Conservation (phyloP, 2,329 filamentous ascomycete genomes). For the Graphium sp. region DNA sequence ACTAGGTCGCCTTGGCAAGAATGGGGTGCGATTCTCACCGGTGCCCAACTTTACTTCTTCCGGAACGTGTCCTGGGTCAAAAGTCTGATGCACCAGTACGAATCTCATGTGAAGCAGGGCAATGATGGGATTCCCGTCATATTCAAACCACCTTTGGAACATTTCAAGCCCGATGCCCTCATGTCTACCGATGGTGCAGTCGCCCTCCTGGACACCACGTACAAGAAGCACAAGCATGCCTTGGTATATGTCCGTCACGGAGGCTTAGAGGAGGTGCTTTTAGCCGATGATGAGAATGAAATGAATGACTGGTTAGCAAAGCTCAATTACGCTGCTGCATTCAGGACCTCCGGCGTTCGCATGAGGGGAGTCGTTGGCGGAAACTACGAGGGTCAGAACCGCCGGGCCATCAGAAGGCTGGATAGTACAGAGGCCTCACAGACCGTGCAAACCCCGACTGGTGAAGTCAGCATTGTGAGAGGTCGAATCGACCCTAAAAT, state of each 20-base stretch:
- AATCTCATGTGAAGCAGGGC: constrained; percentile 62
- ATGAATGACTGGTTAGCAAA: constrained; percentile 95
- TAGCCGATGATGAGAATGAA: constrained; percentile 80
- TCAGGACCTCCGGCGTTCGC: constrained; percentile 77
- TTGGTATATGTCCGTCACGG: constrained; percentile 82
- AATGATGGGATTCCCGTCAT: constrained; percentile 62
- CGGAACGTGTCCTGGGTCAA: constrained; percentile 88
- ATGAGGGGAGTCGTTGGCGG: constrained; percentile 78
- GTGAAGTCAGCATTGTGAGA: constrained; percentile 57
- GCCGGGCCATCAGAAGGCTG: constrained; percentile 54
- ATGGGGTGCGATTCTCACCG: constrained; percentile 92
- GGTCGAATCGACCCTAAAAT: constrained; percentile 66
- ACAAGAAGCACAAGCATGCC: constrained; percentile 91
- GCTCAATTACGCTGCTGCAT: constrained; percentile 90
- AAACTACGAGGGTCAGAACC: constrained; percentile 67
- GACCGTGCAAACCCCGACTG: constrained; percentile 51
- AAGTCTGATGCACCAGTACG: constrained; percentile 74
- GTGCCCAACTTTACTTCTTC: constrained; percentile 96
- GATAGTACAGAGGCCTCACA: constrained; percentile 44
- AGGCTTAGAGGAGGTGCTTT: constrained; percentile 73
- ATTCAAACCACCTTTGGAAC: constrained; percentile 76
- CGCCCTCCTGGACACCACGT: constrained; percentile 67
- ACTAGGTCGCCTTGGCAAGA: constrained; percentile 94
- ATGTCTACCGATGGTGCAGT: constrained; percentile 92
- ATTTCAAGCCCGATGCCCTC: constrained; percentile 86